phyloP scores from a whole-genome alignment of 2,329 filamentous ascomycete genomes.

The Mycosphaerella arachidis region DNA sequence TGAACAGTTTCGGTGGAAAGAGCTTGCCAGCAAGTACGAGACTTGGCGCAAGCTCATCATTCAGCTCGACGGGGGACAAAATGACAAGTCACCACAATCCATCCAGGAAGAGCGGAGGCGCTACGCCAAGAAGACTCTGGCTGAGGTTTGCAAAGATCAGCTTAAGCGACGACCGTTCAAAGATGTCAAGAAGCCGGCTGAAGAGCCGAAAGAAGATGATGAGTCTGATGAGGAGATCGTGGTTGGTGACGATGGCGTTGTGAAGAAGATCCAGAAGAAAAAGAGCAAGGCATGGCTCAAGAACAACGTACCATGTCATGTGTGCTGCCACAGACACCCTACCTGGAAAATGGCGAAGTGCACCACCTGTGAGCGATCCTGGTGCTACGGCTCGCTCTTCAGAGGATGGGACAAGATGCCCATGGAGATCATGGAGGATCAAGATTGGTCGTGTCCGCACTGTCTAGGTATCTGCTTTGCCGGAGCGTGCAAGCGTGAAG shows the following conservation, averaged over 20 bases:
- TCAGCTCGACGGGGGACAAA: conserved; percentile 62
- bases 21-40: conserved; percentile 73
- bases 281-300: conserved; percentile 48
- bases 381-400: conserved; percentile 91
- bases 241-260: conserved; percentile 59
- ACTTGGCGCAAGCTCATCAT: conserved; percentile 76
- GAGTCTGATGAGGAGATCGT: conserved; percentile 52
- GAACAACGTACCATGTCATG: conserved; percentile 64
- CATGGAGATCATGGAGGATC: conserved; percentile 71
- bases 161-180: conserved; percentile 74
- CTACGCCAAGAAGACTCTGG: conserved; percentile 70
- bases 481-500: conserved; percentile 65
- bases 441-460: conserved; percentile 82
- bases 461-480: conserved; percentile 86
- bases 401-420: conserved; percentile 89
- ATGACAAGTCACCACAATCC: conserved; percentile 62
- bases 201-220: conserved; percentile 39
- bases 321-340: conserved; percentile 75
- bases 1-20: conserved; percentile 85
- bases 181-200: conserved; percentile 64
- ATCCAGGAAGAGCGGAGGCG: conserved; percentile 65
- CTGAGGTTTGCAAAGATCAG: conserved; percentile 91
- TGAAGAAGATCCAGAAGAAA: conserved; percentile 62
- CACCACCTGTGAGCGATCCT: conserved; percentile 67
- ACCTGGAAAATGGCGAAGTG: conserved; percentile 83